phyloP scores from a whole-genome alignment of 768 basidiomycete species.

The Mycena albidolilacea region DNA sequence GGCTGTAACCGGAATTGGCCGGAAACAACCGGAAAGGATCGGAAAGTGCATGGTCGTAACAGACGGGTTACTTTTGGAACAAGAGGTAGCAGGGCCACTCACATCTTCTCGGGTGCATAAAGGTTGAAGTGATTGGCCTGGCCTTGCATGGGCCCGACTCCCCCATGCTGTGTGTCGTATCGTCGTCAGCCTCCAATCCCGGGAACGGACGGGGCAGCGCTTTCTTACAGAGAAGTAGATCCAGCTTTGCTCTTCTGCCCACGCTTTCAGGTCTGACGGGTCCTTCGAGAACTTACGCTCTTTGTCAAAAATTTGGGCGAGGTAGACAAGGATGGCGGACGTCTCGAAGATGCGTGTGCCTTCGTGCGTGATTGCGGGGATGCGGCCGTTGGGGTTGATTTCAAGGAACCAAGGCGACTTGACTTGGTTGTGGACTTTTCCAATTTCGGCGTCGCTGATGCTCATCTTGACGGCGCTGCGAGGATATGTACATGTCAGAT shows the following conservation, averaged over 20 bases:
- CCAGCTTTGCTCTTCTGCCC: constrained; percentile 29
- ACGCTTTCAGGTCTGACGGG: constrained; percentile 25
- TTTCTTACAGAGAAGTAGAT: constrained; percentile 22
- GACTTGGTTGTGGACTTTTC: constrained; percentile 30
- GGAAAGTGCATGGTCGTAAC: too few species aligned
- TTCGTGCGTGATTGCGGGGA: constrained; percentile 29
- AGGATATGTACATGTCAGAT: neutral
- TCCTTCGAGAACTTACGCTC: constrained; percentile 31
- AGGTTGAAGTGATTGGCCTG: constrained; percentile 24
- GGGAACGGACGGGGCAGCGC: neutral
- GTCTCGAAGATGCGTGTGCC: constrained; percentile 30
- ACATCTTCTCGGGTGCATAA: constrained; percentile 27
- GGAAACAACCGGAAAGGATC: too few species aligned
- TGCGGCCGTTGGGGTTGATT: constrained; percentile 29
- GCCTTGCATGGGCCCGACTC: constrained; percentile 24
- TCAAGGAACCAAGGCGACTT: constrained; percentile 30
- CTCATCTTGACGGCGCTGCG: constrained; percentile 27
- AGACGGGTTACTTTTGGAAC: too few species aligned
- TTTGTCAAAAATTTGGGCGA: constrained; percentile 24
- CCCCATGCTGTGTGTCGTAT: constrained; percentile 11
- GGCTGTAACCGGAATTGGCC: too few species aligned
- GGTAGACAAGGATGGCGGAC: constrained; percentile 28
- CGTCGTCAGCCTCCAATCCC: constrained; percentile 2
- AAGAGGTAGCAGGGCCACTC: neutral
- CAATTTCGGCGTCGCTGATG: constrained; percentile 31